Conservation (phyloP, 805 yeast genomes). For the Yueomyces sp. region DNA sequence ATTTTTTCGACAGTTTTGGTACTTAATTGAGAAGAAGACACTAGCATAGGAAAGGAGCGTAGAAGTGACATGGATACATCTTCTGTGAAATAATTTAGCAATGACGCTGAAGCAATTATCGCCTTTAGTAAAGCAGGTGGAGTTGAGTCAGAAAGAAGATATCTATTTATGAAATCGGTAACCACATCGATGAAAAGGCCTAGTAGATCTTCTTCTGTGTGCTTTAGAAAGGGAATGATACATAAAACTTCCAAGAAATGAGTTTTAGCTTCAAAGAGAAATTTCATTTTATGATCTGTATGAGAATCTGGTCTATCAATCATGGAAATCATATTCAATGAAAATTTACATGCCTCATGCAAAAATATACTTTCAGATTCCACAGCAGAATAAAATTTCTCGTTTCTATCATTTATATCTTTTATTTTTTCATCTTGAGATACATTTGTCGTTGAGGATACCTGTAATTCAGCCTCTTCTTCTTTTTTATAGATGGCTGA, state of each 20-base stretch:
- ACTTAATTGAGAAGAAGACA: constrained; percentile 41
- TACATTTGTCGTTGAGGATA: constrained; percentile 2
- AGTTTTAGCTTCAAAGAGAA: constrained; percentile 22
- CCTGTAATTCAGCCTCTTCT: constrained; percentile 3
- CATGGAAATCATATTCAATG: constrained; percentile 9
- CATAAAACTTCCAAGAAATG: constrained; percentile 26
- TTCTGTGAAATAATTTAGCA: constrained; percentile 31
- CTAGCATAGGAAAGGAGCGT: constrained; percentile 35
- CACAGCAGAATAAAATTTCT: constrained; percentile 1
- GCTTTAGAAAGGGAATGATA: constrained; percentile 25
- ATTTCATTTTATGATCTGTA: constrained; percentile 7
- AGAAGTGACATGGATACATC: constrained; percentile 24
- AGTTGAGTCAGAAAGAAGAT: constrained; percentile 26
- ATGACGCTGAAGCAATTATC: constrained; percentile 42
- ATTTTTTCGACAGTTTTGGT: constrained; percentile 35
- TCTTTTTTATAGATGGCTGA: neutral
- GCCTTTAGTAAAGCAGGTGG: constrained; percentile 17
- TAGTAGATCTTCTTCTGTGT: constrained; percentile 30
- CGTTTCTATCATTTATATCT: constrained; percentile 4
- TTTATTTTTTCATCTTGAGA: neutral
- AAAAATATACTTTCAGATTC: constrained; percentile 20
- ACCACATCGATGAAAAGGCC: constrained; percentile 33
- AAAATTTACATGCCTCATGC: constrained; percentile 15
- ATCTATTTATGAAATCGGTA: constrained; percentile 35
- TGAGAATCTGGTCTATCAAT: constrained; percentile 12